These are phyloP conservation scores for Candida ipomoeae DNA, from an alignment of 805 yeast species.

Conservation along the genomic window DNA sequence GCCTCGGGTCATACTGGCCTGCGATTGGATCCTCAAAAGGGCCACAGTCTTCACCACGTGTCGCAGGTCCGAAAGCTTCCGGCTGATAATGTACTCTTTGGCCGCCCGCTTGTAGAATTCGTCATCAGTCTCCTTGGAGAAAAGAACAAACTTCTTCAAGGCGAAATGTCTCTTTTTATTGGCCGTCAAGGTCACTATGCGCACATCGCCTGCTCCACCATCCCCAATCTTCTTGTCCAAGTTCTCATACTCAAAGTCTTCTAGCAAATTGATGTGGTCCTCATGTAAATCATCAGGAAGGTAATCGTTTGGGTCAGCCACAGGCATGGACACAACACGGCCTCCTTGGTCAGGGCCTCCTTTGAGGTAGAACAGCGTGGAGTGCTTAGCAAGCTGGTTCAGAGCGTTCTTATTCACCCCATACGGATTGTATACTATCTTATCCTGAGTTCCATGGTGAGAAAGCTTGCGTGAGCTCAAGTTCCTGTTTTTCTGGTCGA, in stretches of 20 bases:
- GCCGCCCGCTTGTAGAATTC: constrained; percentile 62
- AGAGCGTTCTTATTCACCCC: constrained; percentile 42
- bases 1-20: constrained; percentile 51
- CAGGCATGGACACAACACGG: constrained; percentile 55
- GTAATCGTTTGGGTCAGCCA: constrained; percentile 60
- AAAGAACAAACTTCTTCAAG: constrained; percentile 58
- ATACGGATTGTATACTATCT: constrained; percentile 62
- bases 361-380: constrained; percentile 23
- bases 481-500: constrained; percentile 18
- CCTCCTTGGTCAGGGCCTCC: constrained; percentile 39
- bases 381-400: constrained; percentile 21
- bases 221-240: constrained; percentile 52
- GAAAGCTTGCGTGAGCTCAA: constrained; percentile 8
- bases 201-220: constrained; percentile 70
- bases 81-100: constrained; percentile 62
- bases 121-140: constrained; percentile 58
- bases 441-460: constrained; percentile 27
- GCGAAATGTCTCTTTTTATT: constrained; percentile 53
- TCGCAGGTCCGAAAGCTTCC: constrained; percentile 47
- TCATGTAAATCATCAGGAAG: constrained; percentile 54
- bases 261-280: constrained; percentile 44
- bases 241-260: constrained; percentile 48
- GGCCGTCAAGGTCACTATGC: constrained; percentile 34
- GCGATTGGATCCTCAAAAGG: constrained; percentile 54
- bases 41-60: constrained; percentile 59